These are phyloP conservation scores for Blastomyces gilchristii DNA, from an alignment of 2,329 filamentous ascomycete species.

Conservation along the genomic window DNA sequence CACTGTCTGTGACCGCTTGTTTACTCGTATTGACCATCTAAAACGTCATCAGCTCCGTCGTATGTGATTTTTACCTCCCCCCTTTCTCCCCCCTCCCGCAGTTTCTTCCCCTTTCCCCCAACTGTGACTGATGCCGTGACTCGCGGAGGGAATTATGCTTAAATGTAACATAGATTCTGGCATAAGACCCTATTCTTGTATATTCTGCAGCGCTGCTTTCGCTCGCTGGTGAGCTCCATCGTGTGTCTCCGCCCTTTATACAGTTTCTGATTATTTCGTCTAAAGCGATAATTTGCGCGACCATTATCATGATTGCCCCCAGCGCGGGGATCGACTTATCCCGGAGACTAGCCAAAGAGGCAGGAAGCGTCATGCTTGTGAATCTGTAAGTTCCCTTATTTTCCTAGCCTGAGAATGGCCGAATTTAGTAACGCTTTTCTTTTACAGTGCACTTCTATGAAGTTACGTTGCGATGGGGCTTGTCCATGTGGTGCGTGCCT, in stretches of 20 bases:
- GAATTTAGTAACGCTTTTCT: constrained; percentile 6
- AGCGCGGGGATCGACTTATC: constrained; percentile 34
- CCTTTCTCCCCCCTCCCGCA: neutral
- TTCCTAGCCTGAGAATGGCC: neutral
- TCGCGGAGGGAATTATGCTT: neutral
- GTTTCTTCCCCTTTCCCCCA: neutral
- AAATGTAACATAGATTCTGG: constrained; percentile 32
- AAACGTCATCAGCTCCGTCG: constrained; percentile 40
- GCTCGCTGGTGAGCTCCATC: constrained; percentile 32
- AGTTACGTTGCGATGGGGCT: constrained; percentile 38
- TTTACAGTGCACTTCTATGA: constrained; percentile 37
- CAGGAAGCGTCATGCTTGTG: constrained; percentile 38
- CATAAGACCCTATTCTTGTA: constrained; percentile 38
- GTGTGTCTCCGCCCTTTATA: neutral
- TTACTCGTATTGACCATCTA: constrained; percentile 40
- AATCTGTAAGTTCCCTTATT: constrained; percentile 28
- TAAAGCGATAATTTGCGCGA: constrained; percentile 38
- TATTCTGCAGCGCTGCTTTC: constrained; percentile 38
- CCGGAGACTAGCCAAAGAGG: constrained; percentile 39
- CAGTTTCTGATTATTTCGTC: constrained; percentile 5
- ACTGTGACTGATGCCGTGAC: neutral
- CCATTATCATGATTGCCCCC: constrained; percentile 35
- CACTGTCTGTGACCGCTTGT: constrained; percentile 35
- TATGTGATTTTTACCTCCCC: constrained; percentile 21
- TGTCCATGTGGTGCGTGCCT: constrained; percentile 37